A percentile compares a stretch with the other conserved stretches of the same genome.
Conservation (phyloP, 1,284 basidiomycete species). For the Apiotrichum laibachii region DNA sequence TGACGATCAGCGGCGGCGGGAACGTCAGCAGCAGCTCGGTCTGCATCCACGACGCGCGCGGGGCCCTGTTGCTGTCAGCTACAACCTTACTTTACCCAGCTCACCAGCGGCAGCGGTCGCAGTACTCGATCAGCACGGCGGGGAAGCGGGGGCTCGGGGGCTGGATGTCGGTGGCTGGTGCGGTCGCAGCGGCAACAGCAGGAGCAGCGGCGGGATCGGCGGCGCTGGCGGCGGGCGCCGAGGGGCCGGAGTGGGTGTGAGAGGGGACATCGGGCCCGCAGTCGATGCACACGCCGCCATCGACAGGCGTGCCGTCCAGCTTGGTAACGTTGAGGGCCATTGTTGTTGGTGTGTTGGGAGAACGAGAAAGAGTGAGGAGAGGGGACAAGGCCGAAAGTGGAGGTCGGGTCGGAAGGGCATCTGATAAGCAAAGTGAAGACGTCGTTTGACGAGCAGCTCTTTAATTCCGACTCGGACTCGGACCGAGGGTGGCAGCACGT, state of each 20-base stretch:
- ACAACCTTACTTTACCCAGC: conserved; percentile 59
- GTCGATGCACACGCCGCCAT: not conserved
- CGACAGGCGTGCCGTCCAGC: too few species aligned
- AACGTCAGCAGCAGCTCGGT: conserved; percentile 88
- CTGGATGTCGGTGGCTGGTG: conserved; percentile 52
- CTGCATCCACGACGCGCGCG: conserved; percentile 77
- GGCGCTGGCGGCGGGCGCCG: not conserved
- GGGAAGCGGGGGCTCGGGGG: conserved; percentile 59
- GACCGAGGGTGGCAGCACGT: too few species aligned
- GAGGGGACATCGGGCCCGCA: not conserved
- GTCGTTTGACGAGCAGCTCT: too few species aligned
- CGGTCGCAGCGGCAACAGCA: not conserved
- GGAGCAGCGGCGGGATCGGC: not conserved
- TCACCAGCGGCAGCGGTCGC: conserved; percentile 65
- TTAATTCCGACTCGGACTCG: too few species aligned
- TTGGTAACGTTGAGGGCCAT: too few species aligned
- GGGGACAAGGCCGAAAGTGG: too few species aligned
- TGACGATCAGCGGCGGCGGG: conserved; percentile 65
- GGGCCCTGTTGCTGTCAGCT: conserved; percentile 56
- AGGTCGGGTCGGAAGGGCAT: too few species aligned
- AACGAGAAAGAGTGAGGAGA: too few species aligned
- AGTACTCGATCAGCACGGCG: conserved; percentile 69
- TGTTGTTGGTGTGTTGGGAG: too few species aligned
- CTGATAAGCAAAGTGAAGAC: too few species aligned
- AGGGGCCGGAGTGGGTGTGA: not conserved